Percentiles rank a stretch among this genome's conserved stretches.
Conservation (phyloP, 2,329 filamentous ascomycete species). For the Nothopassalora personata region DNA sequence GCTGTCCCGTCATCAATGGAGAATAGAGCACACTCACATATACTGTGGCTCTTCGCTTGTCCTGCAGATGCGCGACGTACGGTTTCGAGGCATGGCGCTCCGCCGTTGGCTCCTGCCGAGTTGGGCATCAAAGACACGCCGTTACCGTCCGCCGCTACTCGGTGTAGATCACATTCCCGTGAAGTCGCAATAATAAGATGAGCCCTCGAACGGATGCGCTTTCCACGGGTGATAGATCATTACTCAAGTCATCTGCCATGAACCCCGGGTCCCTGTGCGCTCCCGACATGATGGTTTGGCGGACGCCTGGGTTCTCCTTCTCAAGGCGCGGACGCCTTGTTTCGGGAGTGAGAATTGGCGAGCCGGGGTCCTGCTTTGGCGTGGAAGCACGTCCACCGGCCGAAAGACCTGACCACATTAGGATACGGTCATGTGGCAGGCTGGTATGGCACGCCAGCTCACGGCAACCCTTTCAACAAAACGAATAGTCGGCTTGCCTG, state of each 20-base stretch:
- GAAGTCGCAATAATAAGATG: neutral
- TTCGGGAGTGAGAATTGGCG: neutral
- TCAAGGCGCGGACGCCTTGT: neutral
- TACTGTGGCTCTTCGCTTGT: neutral
- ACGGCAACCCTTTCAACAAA: neutral
- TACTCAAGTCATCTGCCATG: no score
- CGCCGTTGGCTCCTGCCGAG: neutral
- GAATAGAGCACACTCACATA: neutral
- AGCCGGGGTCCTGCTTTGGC: neutral
- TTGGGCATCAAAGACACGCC: constrained; percentile 6
- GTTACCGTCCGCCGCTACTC: constrained; percentile 1
- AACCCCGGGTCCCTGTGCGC: no score
- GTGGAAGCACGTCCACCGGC: no score
- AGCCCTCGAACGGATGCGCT: neutral
- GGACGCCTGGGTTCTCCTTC: neutral
- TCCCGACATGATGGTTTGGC: neutral
- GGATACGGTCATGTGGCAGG: neutral
- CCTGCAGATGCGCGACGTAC: neutral
- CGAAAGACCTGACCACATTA: neutral
- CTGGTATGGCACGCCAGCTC: neutral
- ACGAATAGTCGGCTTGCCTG: neutral
- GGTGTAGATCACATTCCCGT: constrained; percentile 3
- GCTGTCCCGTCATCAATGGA: neutral
- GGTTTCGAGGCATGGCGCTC: neutral
- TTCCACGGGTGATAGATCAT: neutral